These are phyloP conservation scores for Edaphochlamys debaryana DNA, from an alignment of 139 green algal genomes.

Conservation along the genomic window DNA sequence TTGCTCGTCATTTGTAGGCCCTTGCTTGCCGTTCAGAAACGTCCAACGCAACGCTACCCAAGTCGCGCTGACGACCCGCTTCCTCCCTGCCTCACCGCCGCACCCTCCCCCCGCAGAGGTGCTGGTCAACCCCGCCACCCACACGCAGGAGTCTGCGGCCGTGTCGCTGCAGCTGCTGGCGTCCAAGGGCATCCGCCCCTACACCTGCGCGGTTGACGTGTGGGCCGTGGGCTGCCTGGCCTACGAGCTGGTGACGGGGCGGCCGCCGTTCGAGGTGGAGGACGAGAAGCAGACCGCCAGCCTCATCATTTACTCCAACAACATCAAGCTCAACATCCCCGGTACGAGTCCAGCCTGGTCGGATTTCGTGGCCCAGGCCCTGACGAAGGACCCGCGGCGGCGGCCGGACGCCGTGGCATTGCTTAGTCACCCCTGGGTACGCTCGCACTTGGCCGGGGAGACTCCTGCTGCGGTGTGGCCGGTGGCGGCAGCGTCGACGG, in stretches of 20 bases:
- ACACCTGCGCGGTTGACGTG: slow-evolving; percentile 73
- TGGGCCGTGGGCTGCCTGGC: slow-evolving; percentile 88
- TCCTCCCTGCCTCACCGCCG: no score
- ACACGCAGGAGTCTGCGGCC: slow-evolving; percentile 65
- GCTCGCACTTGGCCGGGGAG: background rate
- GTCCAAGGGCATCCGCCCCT: slow-evolving; percentile 68
- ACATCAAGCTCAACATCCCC: slow-evolving; percentile 61
- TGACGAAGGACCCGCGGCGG: slow-evolving; percentile 72
- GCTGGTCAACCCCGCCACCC: slow-evolving; percentile 69
- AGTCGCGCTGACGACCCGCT: no score
- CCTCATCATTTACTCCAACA: slow-evolving; percentile 79
- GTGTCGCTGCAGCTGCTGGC: slow-evolving; percentile 50
- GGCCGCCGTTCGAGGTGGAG: slow-evolving; percentile 74
- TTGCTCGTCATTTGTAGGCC: no score
- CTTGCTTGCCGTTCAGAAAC: no score
- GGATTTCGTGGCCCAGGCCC: slow-evolving; percentile 63
- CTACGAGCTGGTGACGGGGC: slow-evolving; percentile 84
- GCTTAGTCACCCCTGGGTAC: slow-evolving; percentile 77
- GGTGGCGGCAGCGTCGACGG: no score
- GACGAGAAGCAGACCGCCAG: slow-evolving; percentile 78
- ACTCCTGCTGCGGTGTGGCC: no score
- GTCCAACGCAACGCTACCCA: no score
- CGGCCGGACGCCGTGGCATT: slow-evolving; percentile 72
- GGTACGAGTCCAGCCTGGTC: slow-evolving; percentile 38
- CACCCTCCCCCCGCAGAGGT: slow-evolving; percentile 54